Conservation (phyloP, 345 rosid genomes). For the Moricandia moricandioides region DNA sequence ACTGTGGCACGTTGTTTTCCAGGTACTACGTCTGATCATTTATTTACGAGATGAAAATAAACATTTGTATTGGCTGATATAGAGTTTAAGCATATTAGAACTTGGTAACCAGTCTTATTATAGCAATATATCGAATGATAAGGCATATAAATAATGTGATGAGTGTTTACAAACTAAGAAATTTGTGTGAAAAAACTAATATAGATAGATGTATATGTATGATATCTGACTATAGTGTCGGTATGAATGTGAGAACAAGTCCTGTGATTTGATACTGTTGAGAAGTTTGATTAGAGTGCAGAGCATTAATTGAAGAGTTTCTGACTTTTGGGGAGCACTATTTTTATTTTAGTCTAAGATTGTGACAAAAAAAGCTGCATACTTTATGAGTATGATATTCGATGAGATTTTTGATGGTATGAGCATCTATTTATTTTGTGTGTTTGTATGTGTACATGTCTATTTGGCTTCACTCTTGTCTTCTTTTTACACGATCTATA, state of each 20-base stretch:
- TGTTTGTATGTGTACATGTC: constrained; percentile 37
- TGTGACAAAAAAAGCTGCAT: constrained; percentile 19
- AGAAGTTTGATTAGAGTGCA: constrained; percentile 9
- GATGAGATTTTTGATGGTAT: constrained; percentile 23
- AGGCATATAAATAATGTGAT: background rate
- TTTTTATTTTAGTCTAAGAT: background rate
- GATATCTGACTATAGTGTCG: constrained; percentile 10
- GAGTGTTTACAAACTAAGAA: background rate
- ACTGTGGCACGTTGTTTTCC: constrained; percentile 91
- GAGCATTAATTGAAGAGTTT: constrained; percentile 31
- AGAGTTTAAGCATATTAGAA: constrained; percentile 5
- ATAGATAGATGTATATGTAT: background rate
- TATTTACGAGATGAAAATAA: background rate
- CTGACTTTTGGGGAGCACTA: constrained; percentile 18
- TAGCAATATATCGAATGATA: background rate
- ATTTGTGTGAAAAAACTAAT: background rate
- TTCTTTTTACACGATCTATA: constrained; percentile 11
- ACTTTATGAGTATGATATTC: constrained; percentile 27
- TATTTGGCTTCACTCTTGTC: constrained; percentile 36
- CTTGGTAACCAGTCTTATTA: background rate
- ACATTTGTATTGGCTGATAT: background rate
- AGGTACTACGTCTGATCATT: constrained; percentile 45
- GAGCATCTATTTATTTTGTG: constrained; percentile 30
- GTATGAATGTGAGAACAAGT: constrained; percentile 22
- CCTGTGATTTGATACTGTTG: constrained; percentile 25